Evolutionary conservation across 2,329 filamentous ascomycete genomes (phyloP).

Genomic region (Beauveria bassiana): DNA sequence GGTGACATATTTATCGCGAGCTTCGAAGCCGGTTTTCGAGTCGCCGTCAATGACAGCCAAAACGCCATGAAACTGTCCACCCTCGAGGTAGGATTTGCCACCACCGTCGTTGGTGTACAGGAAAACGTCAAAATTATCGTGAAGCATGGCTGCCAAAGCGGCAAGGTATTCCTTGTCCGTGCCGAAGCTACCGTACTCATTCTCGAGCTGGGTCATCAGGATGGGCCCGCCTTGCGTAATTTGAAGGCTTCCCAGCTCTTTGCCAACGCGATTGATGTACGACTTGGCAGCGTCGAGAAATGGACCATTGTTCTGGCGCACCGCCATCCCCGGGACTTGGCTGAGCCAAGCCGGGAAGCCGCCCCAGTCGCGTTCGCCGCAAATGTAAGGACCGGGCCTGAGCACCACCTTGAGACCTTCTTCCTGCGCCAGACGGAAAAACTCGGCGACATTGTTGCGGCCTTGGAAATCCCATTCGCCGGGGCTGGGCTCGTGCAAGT

Average conservation of each 20-base stretch:
- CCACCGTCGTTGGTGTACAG: constrained; percentile 44
- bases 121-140: constrained; percentile 31
- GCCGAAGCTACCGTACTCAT: constrained; percentile 43
- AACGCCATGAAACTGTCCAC: constrained; percentile 35
- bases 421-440: constrained; percentile 36
- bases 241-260: constrained; percentile 27
- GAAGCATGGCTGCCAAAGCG: constrained; percentile 34
- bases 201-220: constrained; percentile 44
- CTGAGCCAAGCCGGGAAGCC: constrained; percentile 39
- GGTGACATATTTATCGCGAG: constrained; percentile 35
- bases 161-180: constrained; percentile 36
- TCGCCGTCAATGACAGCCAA: constrained; percentile 40
- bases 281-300: constrained; percentile 29
- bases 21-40: constrained; percentile 29
- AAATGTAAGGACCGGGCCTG: constrained; percentile 40
- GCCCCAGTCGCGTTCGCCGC: constrained; percentile 42
- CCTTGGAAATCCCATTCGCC: constrained; percentile 30
- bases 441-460: constrained; percentile 36
- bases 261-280: constrained; percentile 33
- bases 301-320: constrained; percentile 32
- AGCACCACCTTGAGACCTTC: constrained; percentile 35
- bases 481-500: constrained; percentile 34
- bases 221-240: constrained; percentile 36
- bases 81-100: constrained; percentile 32
- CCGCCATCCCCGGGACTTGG: constrained; percentile 30